Conservation (phyloP, 2,329 filamentous ascomycete genomes). For the Botrytis fabae region DNA sequence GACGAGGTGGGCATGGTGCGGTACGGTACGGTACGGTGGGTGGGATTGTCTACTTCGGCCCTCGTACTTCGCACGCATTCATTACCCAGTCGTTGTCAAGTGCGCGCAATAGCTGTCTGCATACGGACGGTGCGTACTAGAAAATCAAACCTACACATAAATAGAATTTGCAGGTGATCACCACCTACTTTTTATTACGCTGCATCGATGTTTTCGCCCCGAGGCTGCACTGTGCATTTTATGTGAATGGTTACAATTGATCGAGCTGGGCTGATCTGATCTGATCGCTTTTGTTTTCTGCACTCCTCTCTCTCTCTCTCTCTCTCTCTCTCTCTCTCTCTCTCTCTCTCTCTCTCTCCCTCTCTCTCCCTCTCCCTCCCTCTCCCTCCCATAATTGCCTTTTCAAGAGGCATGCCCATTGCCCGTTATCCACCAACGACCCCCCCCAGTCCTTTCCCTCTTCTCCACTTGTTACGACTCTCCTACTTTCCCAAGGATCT, state of each 20-base stretch:
- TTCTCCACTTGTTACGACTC: constrained; percentile 17
- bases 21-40: no score
- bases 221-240: background rate
- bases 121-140: no score
- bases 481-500: constrained; percentile 21
- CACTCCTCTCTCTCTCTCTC: background rate
- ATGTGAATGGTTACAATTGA: background rate
- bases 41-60: no score
- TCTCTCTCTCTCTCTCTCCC: background rate
- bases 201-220: background rate
- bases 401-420: background rate
- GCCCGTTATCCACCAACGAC: background rate
- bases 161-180: background rate
- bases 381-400: background rate
- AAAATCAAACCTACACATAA: background rate
- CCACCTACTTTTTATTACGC: background rate
- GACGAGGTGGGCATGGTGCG: no score
- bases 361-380: no score
- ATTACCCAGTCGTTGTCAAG: background rate
- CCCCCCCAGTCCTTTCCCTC: constrained; percentile 7
- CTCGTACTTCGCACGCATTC: background rate
- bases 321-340: background rate
- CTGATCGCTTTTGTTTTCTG: no score
- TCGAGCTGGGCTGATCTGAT: background rate
- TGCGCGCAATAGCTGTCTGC: no score